Percentiles rank a stretch among this genome's conserved stretches.
phyloP scores from a whole-genome alignment of 192 early-diverging fungal species.

The Phycomyces nitens region DNA sequence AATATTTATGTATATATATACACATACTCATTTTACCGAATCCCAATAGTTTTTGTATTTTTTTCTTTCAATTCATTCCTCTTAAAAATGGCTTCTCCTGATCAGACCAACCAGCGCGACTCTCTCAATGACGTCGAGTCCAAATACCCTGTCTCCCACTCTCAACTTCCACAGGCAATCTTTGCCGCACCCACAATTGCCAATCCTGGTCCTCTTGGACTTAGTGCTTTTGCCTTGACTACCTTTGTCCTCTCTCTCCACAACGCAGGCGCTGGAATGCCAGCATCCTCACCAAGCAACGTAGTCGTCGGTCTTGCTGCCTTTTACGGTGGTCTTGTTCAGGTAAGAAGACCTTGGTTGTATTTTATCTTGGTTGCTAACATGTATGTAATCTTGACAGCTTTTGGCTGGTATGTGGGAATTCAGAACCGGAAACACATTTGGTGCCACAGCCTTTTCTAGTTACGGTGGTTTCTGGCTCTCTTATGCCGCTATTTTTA shows the following conservation, averaged over 20 bases:
- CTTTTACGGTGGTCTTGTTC: constrained; percentile 74
- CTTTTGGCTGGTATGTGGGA: constrained; percentile 83
- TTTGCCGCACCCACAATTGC: constrained; percentile 46
- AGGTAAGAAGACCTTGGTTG: too few species aligned
- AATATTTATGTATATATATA: too few species aligned
- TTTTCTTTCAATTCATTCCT: too few species aligned
- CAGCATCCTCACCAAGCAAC: constrained; percentile 45
- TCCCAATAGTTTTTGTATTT: too few species aligned
- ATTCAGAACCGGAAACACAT: constrained; percentile 73
- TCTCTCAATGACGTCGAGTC: neutral
- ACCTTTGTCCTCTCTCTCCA: constrained; percentile 70
- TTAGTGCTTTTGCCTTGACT: constrained; percentile 58
- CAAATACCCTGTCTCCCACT: neutral
- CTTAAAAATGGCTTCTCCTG: neutral
- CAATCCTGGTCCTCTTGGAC: constrained; percentile 63
- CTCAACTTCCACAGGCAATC: constrained; percentile 1
- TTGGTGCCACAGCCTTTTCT: constrained; percentile 79
- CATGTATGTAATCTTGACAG: too few species aligned
- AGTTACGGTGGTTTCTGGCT: constrained; percentile 71
- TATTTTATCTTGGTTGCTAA: too few species aligned
- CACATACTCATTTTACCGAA: too few species aligned
- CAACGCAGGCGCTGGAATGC: constrained; percentile 63
- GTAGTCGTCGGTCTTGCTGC: constrained; percentile 64
- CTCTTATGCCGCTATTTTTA: constrained; percentile 54
- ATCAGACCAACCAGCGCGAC: neutral